Base-by-base conservation (phyloP, 2,329 filamentous ascomycete species). In the Epichloe uncinata region DNA sequence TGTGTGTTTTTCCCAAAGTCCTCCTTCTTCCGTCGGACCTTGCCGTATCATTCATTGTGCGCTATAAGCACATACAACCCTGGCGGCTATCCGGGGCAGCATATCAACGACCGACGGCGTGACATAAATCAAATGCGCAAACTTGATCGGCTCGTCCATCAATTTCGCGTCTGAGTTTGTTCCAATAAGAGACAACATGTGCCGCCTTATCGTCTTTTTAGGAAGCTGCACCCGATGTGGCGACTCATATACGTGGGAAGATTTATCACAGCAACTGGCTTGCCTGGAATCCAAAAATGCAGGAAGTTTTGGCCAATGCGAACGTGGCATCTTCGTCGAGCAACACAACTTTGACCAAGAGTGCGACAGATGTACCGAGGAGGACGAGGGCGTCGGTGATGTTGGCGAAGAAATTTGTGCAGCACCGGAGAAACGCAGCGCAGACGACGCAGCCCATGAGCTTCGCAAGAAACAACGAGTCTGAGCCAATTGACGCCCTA, bases 241-340 rank as follows among this genome's bases (percentile, higher is more conserved):
- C 40, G 60, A 65, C 5, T 56, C 52, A 42, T 66, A 71, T 48
- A 68, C 63, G 15, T 72, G 72, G 71, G 60, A 66, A 26, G 69
- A 73, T 8, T 63, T 74, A 18, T 62, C 66, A 12, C 71, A 74
- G 56, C 61, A 70, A 54, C 63, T 75, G 3, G 70, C 68, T 7
- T 75, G 72, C 50, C 67, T 75, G 46, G 66, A 73, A 53, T 71
- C 72, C 37, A 75, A 75, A 56, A 75, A 75, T 60, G 65, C 63
- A 20, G 71, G 68, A 45, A 55, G 55, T 11, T 74, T 75, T 49
- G 72, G 72, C 40, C 59, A 66, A 44, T 75, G 72, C 58, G 55
- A 58, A 38, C 57, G 59, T 22, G 72, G 72, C 34, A 61, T 71
- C 33, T 56, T 63, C 38, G 55, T 63, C 37, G 71, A 74, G 53